Evolutionary conservation across 768 basidiomycete genomes (phyloP), one percentile per base, ranked within the genome.

Genomic region (Tephrocybe sp.): DNA sequence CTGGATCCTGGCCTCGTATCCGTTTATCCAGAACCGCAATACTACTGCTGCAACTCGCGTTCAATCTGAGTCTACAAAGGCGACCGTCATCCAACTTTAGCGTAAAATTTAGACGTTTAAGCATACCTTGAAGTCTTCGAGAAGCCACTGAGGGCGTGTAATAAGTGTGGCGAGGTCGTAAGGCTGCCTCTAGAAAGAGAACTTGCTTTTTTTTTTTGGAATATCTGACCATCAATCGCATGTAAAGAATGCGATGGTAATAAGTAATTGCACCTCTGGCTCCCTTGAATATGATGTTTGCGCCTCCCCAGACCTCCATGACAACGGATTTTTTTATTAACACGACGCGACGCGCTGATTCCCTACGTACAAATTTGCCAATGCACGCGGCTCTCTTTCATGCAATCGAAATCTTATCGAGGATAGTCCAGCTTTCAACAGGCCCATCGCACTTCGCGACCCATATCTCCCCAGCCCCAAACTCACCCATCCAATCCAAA

Each of bases 401-500:
- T 28, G 18, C 30, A 15, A 65, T 26, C 44, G 51, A 15, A 39
- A 67, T 54, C 50, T 67, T 69, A 26, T 71, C 74, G 22, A 79
- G 58, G 2, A 84, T 67, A 35, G 64, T 60, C 86, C 86, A 88
- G 18, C 62, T 66, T 49, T 79, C 77, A 0, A 86, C 83, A 0
- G 76, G 79, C 12, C 84, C 85, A 15, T 77, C 75, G 55, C 84
- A 87, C 25, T 69, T 60, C n/a, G 72, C 74, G 26, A 80, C 60
- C 86, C 85, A 87, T 25, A 86, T 62, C 56, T 86, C 82, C 32
- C 54, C 54, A 5, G 72, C 74, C 27, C 62, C 56, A 41, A 84
- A 82, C 6, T 72, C 71, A 18, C 57, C 49, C 13, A 82, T 45
- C 69, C 66, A 69, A n/a, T 67, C 68, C 1, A n/a, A n/a, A n/a